Evolutionary conservation across 2,329 filamentous ascomycete species (phyloP), one percentile per base, ranked within the genome.

Genomic region (Cercospora sesami): DNA sequence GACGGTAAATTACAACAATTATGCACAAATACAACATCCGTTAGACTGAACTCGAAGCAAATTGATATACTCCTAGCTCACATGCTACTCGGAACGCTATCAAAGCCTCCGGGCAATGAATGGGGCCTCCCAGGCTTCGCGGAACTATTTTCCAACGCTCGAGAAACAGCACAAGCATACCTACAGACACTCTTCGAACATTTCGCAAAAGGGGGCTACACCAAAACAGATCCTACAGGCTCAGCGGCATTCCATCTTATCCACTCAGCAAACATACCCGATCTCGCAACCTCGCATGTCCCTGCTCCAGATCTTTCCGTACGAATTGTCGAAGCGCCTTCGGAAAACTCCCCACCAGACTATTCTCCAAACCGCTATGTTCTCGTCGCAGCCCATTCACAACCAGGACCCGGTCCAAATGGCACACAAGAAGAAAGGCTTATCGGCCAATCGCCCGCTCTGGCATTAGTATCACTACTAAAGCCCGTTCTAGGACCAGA

Each of bases 371-470:
- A 16, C 14, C 26, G 14, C 21, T 67, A 57, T 48, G 57, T 69
- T 2, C 64, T 69, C 8, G 65, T 67, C 8, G 68, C 64, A 21
- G 64, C 68, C 1, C 65, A 69, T 30, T 60, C 64, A 7, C 60
- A 69, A 31, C 68, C 64, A 14, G 68, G 68, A n/a, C 68, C 68
- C 5, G 68, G 68, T 0, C 64, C 68, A 8, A 61, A 58, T 5
- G 64, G 68, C n/a, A 69, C 68, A 2, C 68, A 69, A 53, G 68
- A 69, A 63, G 68, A 67, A 30, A 58, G 65, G 12, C 55, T 69
- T 6, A 62, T 69, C 2, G 68, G 68, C 16, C 68, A 69, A 60
- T 69, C 68, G 3, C 68, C 68, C 1, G 61, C 65, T 16, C 58
- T 69, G 4, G 65, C 68, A 14, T 9, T 67, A 28, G 26, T 62